A percentile compares a stretch with the other conserved stretches of the same genome.
Conservation (phyloP, 441 rosid genomes). For the Eruca vesicaria region DNA sequence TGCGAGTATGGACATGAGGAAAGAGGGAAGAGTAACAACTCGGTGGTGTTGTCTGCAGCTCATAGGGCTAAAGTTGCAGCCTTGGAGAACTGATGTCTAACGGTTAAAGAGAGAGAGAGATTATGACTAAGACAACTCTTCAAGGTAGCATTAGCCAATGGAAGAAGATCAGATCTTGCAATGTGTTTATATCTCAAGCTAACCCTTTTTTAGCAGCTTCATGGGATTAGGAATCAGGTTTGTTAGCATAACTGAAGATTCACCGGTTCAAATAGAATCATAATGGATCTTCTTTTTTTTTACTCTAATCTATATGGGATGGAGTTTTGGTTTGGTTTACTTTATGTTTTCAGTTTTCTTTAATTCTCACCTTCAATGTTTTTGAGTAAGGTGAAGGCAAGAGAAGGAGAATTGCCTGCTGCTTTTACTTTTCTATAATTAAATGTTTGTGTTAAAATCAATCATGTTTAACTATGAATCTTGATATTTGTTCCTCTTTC, state of each 20-base stretch:
- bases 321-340: slow-evolving; percentile 27
- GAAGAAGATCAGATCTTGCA: slow-evolving; percentile 13
- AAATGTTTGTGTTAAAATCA: slow-evolving; percentile 21
- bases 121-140: slow-evolving; percentile 1
- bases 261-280: slow-evolving; percentile 23
- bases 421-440: slow-evolving; percentile 26
- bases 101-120: not conserved
- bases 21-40: slow-evolving; percentile 40
- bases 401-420: slow-evolving; percentile 36
- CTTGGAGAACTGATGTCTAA: slow-evolving; percentile 48
- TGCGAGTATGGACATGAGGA: slow-evolving; percentile 66
- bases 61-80: slow-evolving; percentile 70
- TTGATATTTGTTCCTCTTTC: slow-evolving; percentile 22
- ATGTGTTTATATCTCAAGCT: slow-evolving; percentile 37
- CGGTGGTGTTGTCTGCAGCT: slow-evolving; percentile 38
- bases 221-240: slow-evolving; percentile 31
- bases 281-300: slow-evolving; percentile 14
- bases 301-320: slow-evolving; percentile 24
- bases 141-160: slow-evolving; percentile 28
- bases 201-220: slow-evolving; percentile 29
- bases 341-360: not conserved
- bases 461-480: slow-evolving; percentile 24
- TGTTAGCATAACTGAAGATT: slow-evolving; percentile 26
- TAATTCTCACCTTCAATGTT: slow-evolving; percentile 28
- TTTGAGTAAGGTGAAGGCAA: slow-evolving; percentile 34